Base-by-base conservation (phyloP, 768 basidiomycete genomes). In the Galerina marginata region DNA sequence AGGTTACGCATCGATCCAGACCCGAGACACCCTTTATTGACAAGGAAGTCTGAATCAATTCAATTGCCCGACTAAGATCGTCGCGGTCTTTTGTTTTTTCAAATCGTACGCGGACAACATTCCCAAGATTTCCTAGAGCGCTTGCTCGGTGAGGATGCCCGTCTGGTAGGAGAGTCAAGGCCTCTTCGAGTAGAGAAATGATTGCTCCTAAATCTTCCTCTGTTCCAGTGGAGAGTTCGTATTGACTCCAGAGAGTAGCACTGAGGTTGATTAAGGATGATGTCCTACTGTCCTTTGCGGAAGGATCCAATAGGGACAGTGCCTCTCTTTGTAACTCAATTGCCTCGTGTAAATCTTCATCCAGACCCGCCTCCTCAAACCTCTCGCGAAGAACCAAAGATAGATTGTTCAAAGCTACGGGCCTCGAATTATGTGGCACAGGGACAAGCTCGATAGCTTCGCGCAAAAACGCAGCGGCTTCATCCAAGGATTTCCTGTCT, bases 231-330 rank as follows among this genome's bases (percentile, higher is more conserved):
- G 37, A 15, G 9, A 20, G 40, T 1, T 59, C 43, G 26, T 52
- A 59, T 51, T 20, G 42, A 4, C 39, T 38, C 50, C 49, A 40
- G 5, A 59, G 37, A 15, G 56, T 37, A 39, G 20, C 36, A 6
- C 43, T 50, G 23, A 62, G 56, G 29, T 58, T 62, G 45, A 14
- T 54, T 3, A 62, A 44, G 12, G 44, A 40, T n/a, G 15, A 44
- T 45, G 43, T 54, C n/a, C 26, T 9, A 44, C 9, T 38, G 9
- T 48, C 36, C 12, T 20, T 25, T 33, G 29, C 29, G 16, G 55
- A 48, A 25, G 55, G 4, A 10, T 29, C n/a, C 6, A 16, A 3
- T 1, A 56, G 20, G 12, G 33, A 38, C 45, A 56, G 23, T 12
- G 55, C 55, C 33, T 56, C 55, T 39, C 11, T 20, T 14, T 29